Base-by-base conservation (phyloP, 2,329 filamentous ascomycete species). In the Aspergillus sp. region DNA sequence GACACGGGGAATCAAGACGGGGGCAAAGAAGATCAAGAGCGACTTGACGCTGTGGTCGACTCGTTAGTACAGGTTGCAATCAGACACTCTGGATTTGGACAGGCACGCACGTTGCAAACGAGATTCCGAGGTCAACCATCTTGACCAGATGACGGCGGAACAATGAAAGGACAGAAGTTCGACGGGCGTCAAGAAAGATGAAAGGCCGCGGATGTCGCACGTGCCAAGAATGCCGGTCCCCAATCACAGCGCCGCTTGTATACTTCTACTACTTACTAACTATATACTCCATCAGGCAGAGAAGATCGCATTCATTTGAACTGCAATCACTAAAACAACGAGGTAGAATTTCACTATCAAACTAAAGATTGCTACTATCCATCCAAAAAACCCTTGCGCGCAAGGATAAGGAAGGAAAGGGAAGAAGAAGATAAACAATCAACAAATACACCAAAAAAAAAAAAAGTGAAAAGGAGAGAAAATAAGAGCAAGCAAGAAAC, bases 1-100 rank as follows among this genome's bases (percentile, higher is more conserved):
- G 18, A 72, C 59, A 12, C 74, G 73, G 31, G 77, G 78, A 39
- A 80, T 64, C 45, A 79, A 58, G 53, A 80, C 67, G 7, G 78
- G 78, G 11, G 70, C 77, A 56, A 80, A 74, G 66, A 79, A 78
- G 61, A 80, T 72, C 55, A 75, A 62, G 61, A 80, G 68, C 20
- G 75, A 76, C 63, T 78, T 78, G 69, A 77, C 66, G 57, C 77
- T 80, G 61, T 60, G 12, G n/a, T 59, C 24, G 22, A 36, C 12
- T 26, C 22, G 56, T 58, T 46, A 61, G 31, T 29, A 6, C 54
- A 12, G 20, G 11, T 12, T 39, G 47, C 16, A 7, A n/a, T 7
- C 36, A n/a, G 14, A 42, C 5, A 36, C 10, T 11, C 32, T 4
- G 12, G 11, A 36, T 36, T n/a, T 12, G 14, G 36, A n/a, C 36